A percentile compares a stretch with the other conserved stretches of the same genome.
phyloP scores from a whole-genome alignment of 164 flowering plant genomes.

The Sedum album region DNA sequence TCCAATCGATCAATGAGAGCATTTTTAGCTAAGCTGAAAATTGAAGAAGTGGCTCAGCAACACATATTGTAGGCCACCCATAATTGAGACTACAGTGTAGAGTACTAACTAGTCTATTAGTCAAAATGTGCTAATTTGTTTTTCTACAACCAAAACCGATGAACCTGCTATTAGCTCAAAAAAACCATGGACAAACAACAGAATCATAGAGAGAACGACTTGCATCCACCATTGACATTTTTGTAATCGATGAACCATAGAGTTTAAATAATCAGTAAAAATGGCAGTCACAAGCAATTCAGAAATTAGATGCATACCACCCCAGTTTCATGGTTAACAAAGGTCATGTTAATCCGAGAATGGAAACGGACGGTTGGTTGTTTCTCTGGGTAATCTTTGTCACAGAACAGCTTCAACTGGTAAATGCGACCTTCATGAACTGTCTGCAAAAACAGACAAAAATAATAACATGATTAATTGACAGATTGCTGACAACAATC shows the following conservation, averaged over 20 bases:
- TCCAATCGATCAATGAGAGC: not conserved
- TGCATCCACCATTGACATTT: not conserved
- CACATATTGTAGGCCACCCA: not conserved
- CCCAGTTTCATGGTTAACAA: constrained; percentile 7
- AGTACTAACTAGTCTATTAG: not conserved
- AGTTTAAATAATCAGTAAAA: not conserved
- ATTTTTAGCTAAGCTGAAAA: not conserved
- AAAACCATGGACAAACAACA: not conserved
- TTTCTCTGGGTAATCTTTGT: constrained; percentile 4
- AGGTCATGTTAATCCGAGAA: constrained; percentile 5
- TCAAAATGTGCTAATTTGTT: too few species aligned
- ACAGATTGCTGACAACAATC: not conserved
- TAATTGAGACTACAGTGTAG: not conserved
- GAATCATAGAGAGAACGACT: not conserved
- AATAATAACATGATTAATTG: not conserved
- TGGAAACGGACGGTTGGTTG: constrained; percentile 7
- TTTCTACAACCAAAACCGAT: not conserved
- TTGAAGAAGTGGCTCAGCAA: not conserved
- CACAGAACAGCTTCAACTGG: constrained; percentile 8
- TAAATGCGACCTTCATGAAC: constrained; percentile 6
- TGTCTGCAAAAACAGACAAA: not conserved
- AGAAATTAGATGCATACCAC: not conserved
- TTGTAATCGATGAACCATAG: not conserved
- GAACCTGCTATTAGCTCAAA: not conserved
- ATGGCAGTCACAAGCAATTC: not conserved